phyloP scores from a whole-genome alignment of 805 yeast species.

The Wickerhamomyces chambardii region DNA sequence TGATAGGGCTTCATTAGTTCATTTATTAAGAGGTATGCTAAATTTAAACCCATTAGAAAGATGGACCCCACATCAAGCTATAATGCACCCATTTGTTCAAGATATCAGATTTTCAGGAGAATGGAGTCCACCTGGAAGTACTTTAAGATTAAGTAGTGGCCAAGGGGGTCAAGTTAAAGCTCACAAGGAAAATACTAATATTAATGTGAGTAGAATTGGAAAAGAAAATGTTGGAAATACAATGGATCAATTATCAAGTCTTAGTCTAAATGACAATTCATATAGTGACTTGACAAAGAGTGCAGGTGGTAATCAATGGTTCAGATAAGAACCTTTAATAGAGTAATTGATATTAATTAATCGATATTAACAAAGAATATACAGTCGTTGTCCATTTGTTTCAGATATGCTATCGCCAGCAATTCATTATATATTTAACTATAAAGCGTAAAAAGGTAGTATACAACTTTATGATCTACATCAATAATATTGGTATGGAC shows the following conservation, averaged over 20 bases:
- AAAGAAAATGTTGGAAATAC: not conserved
- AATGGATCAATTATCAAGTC: no score
- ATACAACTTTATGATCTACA: no score
- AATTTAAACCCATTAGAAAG: slow-evolving; percentile 88
- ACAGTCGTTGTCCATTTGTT: no score
- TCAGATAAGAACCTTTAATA: slow-evolving; percentile 1
- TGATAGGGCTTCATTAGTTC: slow-evolving; percentile 63
- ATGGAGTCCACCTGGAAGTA: slow-evolving; percentile 43
- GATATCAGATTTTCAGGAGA: slow-evolving; percentile 42
- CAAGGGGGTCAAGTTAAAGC: no score
- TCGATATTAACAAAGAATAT: no score
- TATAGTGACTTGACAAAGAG: slow-evolving; percentile 1
- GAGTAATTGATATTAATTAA: no score
- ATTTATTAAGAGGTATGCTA: slow-evolving; percentile 70
- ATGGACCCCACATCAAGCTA: slow-evolving; percentile 96
- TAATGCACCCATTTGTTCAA: slow-evolving; percentile 83
- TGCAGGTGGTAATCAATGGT: slow-evolving; percentile 10
- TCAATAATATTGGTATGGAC: no score
- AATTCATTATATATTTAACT: no score
- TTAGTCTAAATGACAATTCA: no score
- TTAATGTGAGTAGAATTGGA: not conserved
- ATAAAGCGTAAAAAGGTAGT: no score
- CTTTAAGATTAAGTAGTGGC: slow-evolving; percentile 1
- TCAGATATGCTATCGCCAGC: no score
- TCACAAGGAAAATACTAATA: not conserved